Percentiles rank a stretch among this genome's conserved stretches.
Evolutionary conservation across 75 land plant species (phyloP).

Genomic region (Azolla pinnata): DNA sequence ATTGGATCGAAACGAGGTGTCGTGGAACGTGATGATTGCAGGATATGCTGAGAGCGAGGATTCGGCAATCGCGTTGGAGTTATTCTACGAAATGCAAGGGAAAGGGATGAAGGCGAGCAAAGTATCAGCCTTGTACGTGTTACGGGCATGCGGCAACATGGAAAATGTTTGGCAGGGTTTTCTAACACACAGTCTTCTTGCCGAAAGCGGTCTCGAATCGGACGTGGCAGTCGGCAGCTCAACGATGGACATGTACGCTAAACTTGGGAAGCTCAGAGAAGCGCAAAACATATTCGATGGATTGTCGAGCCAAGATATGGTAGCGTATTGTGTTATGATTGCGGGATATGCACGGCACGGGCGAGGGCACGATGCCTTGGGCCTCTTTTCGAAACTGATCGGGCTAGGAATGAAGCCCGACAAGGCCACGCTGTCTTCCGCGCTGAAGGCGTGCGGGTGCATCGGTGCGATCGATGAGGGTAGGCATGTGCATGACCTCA

Average conservation of each 20-base stretch:
- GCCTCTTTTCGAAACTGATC: constrained; percentile 34
- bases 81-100: constrained; percentile 28
- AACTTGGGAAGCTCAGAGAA: constrained; percentile 32
- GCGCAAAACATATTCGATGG: constrained; percentile 33
- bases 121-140: constrained; percentile 26
- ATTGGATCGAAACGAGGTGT: constrained; percentile 30
- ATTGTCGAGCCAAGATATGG: constrained; percentile 25
- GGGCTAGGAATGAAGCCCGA: constrained; percentile 25
- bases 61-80: constrained; percentile 24
- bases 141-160: constrained; percentile 26
- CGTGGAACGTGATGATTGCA: constrained; percentile 69
- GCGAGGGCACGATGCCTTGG: constrained; percentile 23
- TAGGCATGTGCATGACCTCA: constrained; percentile 19
- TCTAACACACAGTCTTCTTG: constrained; percentile 21
- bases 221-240: constrained; percentile 27
- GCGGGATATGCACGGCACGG: constrained; percentile 29
- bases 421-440: constrained; percentile 23
- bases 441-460: constrained; percentile 31
- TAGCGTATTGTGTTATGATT: constrained; percentile 51
- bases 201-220: constrained; percentile 9
- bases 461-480: constrained; percentile 17
- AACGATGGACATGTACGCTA: constrained; percentile 41
- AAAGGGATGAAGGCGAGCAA: constrained; percentile 19
- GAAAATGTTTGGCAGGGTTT: constrained; percentile 29
- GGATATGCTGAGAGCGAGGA: constrained; percentile 43